Base-by-base conservation (phyloP, 1,139 yeast species). In the Taphrina populina region DNA sequence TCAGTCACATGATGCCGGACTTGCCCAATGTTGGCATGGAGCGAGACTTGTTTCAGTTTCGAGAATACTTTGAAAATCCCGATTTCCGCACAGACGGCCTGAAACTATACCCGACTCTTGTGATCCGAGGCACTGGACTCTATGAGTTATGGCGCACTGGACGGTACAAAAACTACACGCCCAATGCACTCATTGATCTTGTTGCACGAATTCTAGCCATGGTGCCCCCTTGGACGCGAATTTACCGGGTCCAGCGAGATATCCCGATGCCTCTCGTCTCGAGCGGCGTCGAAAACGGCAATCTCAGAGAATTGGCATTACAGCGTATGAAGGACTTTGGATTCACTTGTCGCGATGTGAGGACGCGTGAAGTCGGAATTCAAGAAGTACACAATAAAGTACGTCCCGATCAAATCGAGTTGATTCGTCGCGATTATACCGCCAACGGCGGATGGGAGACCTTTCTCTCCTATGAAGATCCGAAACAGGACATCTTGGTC, bases 391-490 rank as follows among this genome's bases (percentile, higher is more conserved):
- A 92, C 69, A 95, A 90, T 69, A 90, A 90, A 69, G 95, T 94
- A 26, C 86, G 86, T 39, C 99, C 99, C 0, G 97, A 94, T 67
- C 97, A 92, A 70, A 96, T 92, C 15, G 99, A 92, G 71, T 74
- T 92, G 56, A 87, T 92, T 57, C 81, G 99, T 68, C 81, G 99
- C 67, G 99, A 92, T 68, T 92, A 92, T 71, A 84, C 84, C 62
- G 99, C 99, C 44, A 92, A 92, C 66, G 98, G 95, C 35, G 98
- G 99, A 30, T 92, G 99, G 99, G 97, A 92, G 72, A 92, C 99
- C 0, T 92, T 92, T 67, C 73, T 92, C 62, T 83, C 95, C 29
- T 92, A 94, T 69, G 99, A 92, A 71, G 98, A 94, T 71, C 98
- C 98, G 46, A 86, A 87, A 70, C 92, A 92, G 70, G 99, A 92